Conservation (phyloP, 495 filamentous ascomycete species). For the Talaromyces nanjingensis region DNA sequence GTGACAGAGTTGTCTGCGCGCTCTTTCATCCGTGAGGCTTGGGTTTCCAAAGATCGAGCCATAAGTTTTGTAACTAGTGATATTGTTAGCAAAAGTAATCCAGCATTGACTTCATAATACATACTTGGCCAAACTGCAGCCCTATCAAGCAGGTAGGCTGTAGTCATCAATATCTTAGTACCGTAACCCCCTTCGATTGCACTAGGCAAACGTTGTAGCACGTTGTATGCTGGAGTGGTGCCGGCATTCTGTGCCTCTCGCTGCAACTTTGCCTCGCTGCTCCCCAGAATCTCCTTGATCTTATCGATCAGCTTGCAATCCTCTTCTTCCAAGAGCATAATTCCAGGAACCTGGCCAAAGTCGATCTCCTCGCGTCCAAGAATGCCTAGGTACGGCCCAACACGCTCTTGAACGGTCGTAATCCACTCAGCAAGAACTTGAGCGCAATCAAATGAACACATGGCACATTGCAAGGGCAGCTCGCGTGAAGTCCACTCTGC, state of each 20-base stretch:
- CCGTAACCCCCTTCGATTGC: constrained; percentile 67
- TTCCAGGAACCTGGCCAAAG: constrained; percentile 65
- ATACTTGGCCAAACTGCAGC: constrained; percentile 89
- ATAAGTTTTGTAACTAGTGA: constrained; percentile 74
- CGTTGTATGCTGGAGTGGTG: constrained; percentile 42
- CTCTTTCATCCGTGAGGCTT: constrained; percentile 73
- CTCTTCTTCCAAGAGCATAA: constrained; percentile 89
- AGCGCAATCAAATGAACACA: constrained; percentile 95
- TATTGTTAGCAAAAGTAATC: constrained; percentile 23
- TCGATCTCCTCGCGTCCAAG: constrained; percentile 79
- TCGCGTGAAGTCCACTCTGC: constrained; percentile 81
- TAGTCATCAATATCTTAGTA: constrained; percentile 78
- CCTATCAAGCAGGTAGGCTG: constrained; percentile 83
- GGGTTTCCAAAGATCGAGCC: constrained; percentile 76
- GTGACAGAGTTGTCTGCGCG: constrained; percentile 60
- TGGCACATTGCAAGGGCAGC: constrained; percentile 84
- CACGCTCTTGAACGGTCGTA: constrained; percentile 87
- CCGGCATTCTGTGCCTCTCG: constrained; percentile 41
- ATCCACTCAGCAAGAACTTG: constrained; percentile 97
- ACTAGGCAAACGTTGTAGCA: constrained; percentile 47
- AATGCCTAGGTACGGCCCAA: constrained; percentile 80
- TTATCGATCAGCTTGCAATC: constrained; percentile 83
- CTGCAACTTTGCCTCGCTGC: constrained; percentile 74
- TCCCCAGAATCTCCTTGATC: constrained; percentile 72
- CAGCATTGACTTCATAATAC: constrained; percentile 18